A percentile compares a stretch with the other conserved stretches of the same genome.
Evolutionary conservation across 129 eudicot genomes (phyloP).

Genomic region (Tanacetum coccineum): DNA sequence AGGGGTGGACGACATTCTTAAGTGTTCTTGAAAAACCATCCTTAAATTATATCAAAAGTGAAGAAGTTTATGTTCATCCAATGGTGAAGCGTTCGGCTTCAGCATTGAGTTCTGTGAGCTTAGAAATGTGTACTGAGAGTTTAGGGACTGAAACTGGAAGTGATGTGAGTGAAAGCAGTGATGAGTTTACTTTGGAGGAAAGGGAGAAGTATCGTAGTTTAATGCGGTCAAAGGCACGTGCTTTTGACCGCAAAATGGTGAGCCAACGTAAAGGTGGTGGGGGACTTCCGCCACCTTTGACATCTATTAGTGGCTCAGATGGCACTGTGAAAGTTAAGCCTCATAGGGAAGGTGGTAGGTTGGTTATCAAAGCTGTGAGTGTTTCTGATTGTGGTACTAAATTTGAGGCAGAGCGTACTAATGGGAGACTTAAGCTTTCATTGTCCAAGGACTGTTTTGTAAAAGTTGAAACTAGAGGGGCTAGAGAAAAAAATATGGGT

Average conservation of each 20-base stretch:
- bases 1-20: slow-evolving; percentile 40
- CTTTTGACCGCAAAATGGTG: slow-evolving; percentile 27
- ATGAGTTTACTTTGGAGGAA: slow-evolving; percentile 37
- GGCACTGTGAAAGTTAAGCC: slow-evolving; percentile 53
- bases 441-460: slow-evolving; percentile 27
- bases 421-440: slow-evolving; percentile 69
- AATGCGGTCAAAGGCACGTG: slow-evolving; percentile 20
- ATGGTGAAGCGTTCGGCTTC: slow-evolving; percentile 52
- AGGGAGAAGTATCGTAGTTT: slow-evolving; percentile 25
- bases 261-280: slow-evolving; percentile 10
- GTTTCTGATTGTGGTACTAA: slow-evolving; percentile 33
- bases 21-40: slow-evolving; percentile 40
- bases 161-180: slow-evolving; percentile 38
- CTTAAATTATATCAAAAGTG: slow-evolving; percentile 11
- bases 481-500: slow-evolving; percentile 14
- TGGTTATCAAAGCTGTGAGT: slow-evolving; percentile 60
- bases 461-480: slow-evolving; percentile 18
- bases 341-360: slow-evolving; percentile 69
- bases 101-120: slow-evolving; percentile 61
- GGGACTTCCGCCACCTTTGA: slow-evolving; percentile 74
- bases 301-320: slow-evolving; percentile 58
- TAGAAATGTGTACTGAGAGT: slow-evolving; percentile 97
- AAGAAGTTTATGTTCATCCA: slow-evolving; percentile 67
- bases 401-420: slow-evolving; percentile 56
- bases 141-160: slow-evolving; percentile 81